Evolutionary conservation across 2,329 filamentous ascomycete species (phyloP).

Genomic region (Elsinoe perseae): DNA sequence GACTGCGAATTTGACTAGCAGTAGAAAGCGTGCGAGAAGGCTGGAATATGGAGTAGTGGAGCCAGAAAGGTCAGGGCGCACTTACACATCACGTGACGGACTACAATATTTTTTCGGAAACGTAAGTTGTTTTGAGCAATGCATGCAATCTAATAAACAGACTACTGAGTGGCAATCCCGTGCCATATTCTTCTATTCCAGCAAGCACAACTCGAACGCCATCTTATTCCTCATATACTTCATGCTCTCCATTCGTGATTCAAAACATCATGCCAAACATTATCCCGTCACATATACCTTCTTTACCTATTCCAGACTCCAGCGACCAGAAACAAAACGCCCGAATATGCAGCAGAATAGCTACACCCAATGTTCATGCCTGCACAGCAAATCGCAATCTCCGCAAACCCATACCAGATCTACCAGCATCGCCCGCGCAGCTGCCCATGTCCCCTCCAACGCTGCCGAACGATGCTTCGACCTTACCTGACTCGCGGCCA

Average conservation of each 20-base stretch:
- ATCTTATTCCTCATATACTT: background rate
- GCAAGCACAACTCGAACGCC: background rate
- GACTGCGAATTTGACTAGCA: no score
- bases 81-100: background rate
- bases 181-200: background rate
- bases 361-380: conserved; percentile 3
- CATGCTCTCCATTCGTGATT: background rate
- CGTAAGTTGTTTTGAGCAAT: background rate
- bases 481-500: conserved; percentile 50
- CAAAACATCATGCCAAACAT: background rate
- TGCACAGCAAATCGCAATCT: conserved; percentile 28
- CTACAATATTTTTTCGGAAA: no score
- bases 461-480: conserved; percentile 35
- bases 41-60: no score
- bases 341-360: background rate
- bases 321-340: background rate
- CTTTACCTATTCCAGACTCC: background rate
- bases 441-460: conserved; percentile 22
- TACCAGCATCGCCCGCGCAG: conserved; percentile 29
- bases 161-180: background rate
- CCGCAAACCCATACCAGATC: conserved; percentile 28
- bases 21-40: no score
- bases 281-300: background rate
- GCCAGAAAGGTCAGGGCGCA: no score
- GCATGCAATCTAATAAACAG: background rate